These are phyloP conservation scores for Closterium sp. DNA, from an alignment of 139 green algal species.

Conservation along the genomic window DNA sequence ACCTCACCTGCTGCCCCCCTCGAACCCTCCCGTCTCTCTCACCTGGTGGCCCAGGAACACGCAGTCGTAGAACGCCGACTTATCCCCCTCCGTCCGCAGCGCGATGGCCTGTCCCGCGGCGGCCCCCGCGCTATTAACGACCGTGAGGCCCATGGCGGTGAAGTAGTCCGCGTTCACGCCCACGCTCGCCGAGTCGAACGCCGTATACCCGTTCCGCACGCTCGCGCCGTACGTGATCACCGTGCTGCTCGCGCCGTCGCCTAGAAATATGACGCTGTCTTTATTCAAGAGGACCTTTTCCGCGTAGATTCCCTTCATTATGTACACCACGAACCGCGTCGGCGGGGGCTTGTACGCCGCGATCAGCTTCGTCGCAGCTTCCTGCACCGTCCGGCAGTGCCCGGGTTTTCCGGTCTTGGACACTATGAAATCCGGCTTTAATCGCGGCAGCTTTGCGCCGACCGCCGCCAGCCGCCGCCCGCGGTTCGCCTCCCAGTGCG, in stretches of 20 bases:
- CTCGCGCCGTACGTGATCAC: not conserved
- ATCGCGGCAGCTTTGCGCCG: not conserved
- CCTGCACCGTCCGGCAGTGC: not conserved
- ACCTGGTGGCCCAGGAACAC: constrained; percentile 5
- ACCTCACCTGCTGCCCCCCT: too few species aligned
- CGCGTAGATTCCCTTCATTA: not conserved
- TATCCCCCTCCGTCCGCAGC: not conserved
- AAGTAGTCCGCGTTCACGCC: not conserved
- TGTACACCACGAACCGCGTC: not conserved
- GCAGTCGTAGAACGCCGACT: constrained; percentile 7
- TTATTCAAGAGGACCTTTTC: not conserved
- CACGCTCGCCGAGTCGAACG: not conserved
- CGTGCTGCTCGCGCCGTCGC: not conserved
- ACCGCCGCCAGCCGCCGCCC: not conserved
- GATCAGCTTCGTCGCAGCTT: not conserved
- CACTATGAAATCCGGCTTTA: not conserved
- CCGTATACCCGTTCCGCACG: not conserved
- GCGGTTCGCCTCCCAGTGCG: not conserved
- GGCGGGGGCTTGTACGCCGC: not conserved
- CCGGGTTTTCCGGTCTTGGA: not conserved
- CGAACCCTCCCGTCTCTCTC: not conserved
- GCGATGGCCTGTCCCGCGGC: not conserved
- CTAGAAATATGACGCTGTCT: not conserved
- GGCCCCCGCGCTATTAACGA: not conserved
- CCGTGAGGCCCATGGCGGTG: not conserved